Conservation (phyloP, 2,329 filamentous ascomycete species). For the Diaporthe caulivora region DNA sequence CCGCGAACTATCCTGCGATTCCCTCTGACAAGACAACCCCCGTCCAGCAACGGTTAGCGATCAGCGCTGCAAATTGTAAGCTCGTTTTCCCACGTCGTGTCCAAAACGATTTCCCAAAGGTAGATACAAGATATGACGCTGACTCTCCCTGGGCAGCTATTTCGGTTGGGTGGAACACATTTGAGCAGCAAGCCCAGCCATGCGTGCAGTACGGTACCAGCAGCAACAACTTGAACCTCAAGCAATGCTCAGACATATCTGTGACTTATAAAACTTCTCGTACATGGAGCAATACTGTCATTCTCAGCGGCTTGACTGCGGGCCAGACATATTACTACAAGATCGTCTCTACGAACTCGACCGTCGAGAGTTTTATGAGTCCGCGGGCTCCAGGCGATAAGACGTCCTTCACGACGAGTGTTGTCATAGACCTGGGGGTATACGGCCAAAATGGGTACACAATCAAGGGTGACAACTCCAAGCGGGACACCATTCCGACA, state of each 20-base stretch:
- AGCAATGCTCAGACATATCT: constrained; percentile 35
- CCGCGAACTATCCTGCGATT: constrained; percentile 35
- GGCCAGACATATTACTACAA: constrained; percentile 72
- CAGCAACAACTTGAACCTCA: not conserved
- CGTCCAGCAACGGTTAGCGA: constrained; percentile 37
- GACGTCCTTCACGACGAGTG: constrained; percentile 64
- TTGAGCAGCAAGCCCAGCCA: constrained; percentile 28
- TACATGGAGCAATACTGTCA: constrained; percentile 39
- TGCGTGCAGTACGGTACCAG: constrained; percentile 39
- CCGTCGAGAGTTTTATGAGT: constrained; percentile 64
- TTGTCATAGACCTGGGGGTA: constrained; percentile 67
- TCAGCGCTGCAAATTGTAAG: constrained; percentile 38
- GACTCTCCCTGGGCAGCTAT: constrained; percentile 55
- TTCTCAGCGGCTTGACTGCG: constrained; percentile 52
- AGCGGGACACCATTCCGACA: constrained; percentile 61
- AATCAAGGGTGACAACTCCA: constrained; percentile 54
- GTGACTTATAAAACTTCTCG: constrained; percentile 39
- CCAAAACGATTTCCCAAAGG: too few species aligned
- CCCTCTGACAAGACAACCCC: constrained; percentile 38
- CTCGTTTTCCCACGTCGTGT: too few species aligned
- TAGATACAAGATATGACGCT: constrained; percentile 55
- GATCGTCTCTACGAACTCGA: constrained; percentile 68
- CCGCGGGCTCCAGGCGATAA: constrained; percentile 65
- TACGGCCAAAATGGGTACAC: constrained; percentile 67
- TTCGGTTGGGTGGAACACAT: constrained; percentile 40